Conservation (phyloP, 2,329 filamentous ascomycete genomes). For the Ascochyta koolunga region DNA sequence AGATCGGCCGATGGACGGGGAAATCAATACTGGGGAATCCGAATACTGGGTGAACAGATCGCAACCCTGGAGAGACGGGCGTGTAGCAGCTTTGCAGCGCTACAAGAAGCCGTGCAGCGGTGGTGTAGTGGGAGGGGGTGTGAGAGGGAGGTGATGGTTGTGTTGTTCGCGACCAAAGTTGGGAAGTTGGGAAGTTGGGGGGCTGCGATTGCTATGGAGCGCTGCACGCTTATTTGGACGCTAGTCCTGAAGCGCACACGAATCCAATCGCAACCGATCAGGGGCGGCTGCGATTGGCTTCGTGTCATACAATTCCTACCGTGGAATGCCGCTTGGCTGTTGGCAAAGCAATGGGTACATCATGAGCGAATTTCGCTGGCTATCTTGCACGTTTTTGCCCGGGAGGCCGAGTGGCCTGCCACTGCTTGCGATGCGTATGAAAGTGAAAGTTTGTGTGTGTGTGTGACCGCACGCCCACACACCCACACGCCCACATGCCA, state of each 20-base stretch:
- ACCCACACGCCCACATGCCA: no score
- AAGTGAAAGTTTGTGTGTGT: neutral
- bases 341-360: constrained; percentile 19
- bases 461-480: no score
- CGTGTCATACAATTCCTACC: constrained; percentile 20
- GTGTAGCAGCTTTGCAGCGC: constrained; percentile 35
- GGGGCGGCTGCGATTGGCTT: constrained; percentile 15
- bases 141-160: constrained; percentile 13
- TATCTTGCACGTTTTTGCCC: constrained; percentile 5
- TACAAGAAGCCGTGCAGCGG: constrained; percentile 30
- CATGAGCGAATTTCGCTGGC: constrained; percentile 15
- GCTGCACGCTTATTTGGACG: constrained; percentile 9
- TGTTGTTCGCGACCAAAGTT: constrained; percentile 17
- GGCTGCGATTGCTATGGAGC: constrained; percentile 11
- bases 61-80: constrained; percentile 27
- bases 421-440: constrained; percentile 1
- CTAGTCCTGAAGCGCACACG: constrained; percentile 11
- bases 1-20: constrained; percentile 39
- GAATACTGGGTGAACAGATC: constrained; percentile 26
- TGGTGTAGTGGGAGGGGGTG: constrained; percentile 20
- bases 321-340: constrained; percentile 20
- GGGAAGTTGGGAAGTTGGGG: constrained; percentile 18
- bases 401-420: constrained; percentile 11
- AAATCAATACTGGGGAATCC: constrained; percentile 20
- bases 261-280: no score